A percentile compares a stretch with the other conserved stretches of the same genome.
phyloP scores from a whole-genome alignment of 2,329 filamentous ascomycete genomes.

The Paradendryphiella salina region DNA sequence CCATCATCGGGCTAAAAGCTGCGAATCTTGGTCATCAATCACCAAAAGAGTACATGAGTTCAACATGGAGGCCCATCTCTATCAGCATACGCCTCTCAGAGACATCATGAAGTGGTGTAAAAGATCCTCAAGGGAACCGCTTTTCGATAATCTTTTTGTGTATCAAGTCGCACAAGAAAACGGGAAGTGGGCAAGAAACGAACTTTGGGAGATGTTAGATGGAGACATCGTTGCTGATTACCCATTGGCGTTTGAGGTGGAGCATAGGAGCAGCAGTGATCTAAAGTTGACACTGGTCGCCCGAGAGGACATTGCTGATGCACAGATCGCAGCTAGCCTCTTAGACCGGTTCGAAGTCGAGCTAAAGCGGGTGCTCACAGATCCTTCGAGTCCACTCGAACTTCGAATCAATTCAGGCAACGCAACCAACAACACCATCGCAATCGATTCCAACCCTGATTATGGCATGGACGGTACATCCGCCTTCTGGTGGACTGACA shows the following conservation, averaged over 20 bases:
- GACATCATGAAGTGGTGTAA: constrained; percentile 80
- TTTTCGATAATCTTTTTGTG: constrained; percentile 80
- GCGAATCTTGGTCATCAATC: constrained; percentile 62
- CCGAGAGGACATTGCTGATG: constrained; percentile 52
- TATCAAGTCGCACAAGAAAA: constrained; percentile 62
- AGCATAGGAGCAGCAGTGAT: constrained; percentile 53
- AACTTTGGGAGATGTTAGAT: constrained; percentile 59
- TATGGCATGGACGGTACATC: neutral
- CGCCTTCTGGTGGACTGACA: constrained; percentile 62
- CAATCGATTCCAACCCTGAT: neutral
- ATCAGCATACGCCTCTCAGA: constrained; percentile 77
- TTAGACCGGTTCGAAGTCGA: constrained; percentile 50
- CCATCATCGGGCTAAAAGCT: constrained; percentile 52
- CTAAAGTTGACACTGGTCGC: constrained; percentile 65
- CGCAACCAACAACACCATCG: neutral
- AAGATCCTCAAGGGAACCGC: constrained; percentile 53
- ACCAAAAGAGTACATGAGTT: constrained; percentile 70
- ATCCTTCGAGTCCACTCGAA: constrained; percentile 34
- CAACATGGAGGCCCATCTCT: constrained; percentile 68
- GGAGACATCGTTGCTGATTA: constrained; percentile 62
- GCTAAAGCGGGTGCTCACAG: constrained; percentile 43
- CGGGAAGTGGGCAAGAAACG: constrained; percentile 26
- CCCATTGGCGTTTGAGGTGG: constrained; percentile 75
- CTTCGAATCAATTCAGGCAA: constrained; percentile 2
- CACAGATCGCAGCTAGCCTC: constrained; percentile 45